These are phyloP conservation scores for Passiflora organensis DNA, from an alignment of 345 rosid genomes.

Conservation along the genomic window DNA sequence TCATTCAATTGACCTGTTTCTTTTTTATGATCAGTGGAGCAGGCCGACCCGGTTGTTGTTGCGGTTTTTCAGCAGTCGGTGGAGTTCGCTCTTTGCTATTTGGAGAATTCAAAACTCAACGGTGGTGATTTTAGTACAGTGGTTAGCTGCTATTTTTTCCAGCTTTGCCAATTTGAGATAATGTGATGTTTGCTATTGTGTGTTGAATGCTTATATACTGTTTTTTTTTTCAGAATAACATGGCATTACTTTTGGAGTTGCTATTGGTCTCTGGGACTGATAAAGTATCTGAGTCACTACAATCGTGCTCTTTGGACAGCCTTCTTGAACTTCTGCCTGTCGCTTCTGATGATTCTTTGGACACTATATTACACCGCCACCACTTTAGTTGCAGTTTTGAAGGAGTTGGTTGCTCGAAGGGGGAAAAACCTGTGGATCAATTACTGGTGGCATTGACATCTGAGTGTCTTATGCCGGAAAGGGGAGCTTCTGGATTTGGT, in stretches of 20 bases:
- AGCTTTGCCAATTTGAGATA: neutral
- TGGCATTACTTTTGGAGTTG: constrained; percentile 62
- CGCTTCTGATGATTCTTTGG: constrained; percentile 36
- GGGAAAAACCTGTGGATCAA: constrained; percentile 67
- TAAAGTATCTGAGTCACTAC: constrained; percentile 38
- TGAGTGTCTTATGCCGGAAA: constrained; percentile 56
- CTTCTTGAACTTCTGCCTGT: constrained; percentile 47
- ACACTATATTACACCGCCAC: constrained; percentile 46
- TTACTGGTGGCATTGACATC: constrained; percentile 62
- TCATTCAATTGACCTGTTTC: neutral
- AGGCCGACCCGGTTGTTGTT: constrained; percentile 59
- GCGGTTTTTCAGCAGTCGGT: constrained; percentile 59
- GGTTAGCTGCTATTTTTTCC: constrained; percentile 37
- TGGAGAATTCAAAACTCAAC: constrained; percentile 57
- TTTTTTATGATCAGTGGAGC: constrained; percentile 48
- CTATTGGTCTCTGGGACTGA: constrained; percentile 59
- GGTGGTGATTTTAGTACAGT: constrained; percentile 48
- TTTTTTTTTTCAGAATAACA: constrained; percentile 45
- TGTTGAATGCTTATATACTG: neutral
- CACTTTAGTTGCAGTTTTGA: constrained; percentile 46
- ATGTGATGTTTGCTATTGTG: neutral
- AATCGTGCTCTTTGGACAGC: constrained; percentile 41
- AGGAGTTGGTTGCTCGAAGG: constrained; percentile 61
- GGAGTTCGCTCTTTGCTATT: constrained; percentile 70
- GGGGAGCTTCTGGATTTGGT: constrained; percentile 38